Conservation (phyloP, 441 rosid genomes). For the Gossypium davidsonii region DNA sequence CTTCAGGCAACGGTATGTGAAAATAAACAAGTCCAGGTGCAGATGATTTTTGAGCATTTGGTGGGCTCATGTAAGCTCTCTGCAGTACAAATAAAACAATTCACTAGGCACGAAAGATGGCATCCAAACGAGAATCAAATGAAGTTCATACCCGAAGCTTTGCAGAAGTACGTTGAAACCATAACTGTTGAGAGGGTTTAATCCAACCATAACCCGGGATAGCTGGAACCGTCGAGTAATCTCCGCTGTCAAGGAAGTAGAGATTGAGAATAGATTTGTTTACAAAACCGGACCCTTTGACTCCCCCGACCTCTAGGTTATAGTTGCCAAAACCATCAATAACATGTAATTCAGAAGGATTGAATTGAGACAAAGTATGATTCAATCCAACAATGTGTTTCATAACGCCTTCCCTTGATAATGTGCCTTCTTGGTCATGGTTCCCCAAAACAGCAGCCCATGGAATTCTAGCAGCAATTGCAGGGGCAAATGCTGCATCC, state of each 20-base stretch:
- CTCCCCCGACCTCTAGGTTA: slow-evolving; percentile 61
- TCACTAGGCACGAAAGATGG: not conserved
- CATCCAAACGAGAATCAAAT: not conserved
- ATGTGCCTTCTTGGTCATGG: slow-evolving; percentile 71
- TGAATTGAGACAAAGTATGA: slow-evolving; percentile 53
- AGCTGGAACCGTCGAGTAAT: slow-evolving; percentile 44
- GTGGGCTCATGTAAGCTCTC: slow-evolving; percentile 52
- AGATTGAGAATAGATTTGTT: slow-evolving; percentile 73
- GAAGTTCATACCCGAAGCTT: slow-evolving; percentile 43
- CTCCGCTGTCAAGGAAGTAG: slow-evolving; percentile 71
- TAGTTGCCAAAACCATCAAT: slow-evolving; percentile 88
- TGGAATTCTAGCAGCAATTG: slow-evolving; percentile 59
- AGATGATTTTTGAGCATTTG: slow-evolving; percentile 42
- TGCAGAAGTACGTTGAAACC: slow-evolving; percentile 66
- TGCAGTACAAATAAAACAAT: slow-evolving; percentile 14
- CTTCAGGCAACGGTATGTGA: slow-evolving; percentile 84
- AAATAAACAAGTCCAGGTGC: slow-evolving; percentile 76
- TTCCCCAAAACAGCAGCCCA: slow-evolving; percentile 81
- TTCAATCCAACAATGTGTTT: slow-evolving; percentile 52
- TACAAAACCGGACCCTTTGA: slow-evolving; percentile 50
- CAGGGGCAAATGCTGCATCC: slow-evolving; percentile 65
- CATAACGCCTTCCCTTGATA: slow-evolving; percentile 66
- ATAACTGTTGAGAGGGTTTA: slow-evolving; percentile 64
- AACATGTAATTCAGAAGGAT: slow-evolving; percentile 39
- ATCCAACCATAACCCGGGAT: slow-evolving; percentile 75